phyloP scores from a whole-genome alignment of 768 basidiomycete species.

The Leccinum rimulosum region DNA sequence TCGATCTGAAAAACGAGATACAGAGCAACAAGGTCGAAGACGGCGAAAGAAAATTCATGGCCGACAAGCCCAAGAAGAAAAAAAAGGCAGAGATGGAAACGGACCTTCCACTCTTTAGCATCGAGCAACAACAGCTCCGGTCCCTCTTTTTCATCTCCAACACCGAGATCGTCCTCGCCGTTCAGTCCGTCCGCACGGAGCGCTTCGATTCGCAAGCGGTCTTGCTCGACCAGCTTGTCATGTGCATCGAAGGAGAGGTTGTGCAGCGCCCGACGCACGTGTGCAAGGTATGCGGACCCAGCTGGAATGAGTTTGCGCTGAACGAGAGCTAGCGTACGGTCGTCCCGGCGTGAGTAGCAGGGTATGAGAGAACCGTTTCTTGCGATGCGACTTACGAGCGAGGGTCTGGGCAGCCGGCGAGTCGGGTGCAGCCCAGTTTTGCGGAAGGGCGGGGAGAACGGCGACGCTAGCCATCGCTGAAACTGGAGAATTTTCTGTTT shows the following conservation, averaged over 20 bases:
- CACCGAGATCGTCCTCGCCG: constrained; percentile 81
- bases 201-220: constrained; percentile 48
- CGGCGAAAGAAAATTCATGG: background rate
- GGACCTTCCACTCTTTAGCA: constrained; percentile 97
- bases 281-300: constrained; percentile 83
- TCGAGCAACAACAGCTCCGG: constrained; percentile 70
- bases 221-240: constrained; percentile 62
- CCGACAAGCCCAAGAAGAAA: background rate
- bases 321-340: constrained; percentile 26
- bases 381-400: constrained; percentile 25
- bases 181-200: constrained; percentile 47
- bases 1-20: background rate
- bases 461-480: constrained; percentile 23
- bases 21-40: background rate
- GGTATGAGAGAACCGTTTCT: background rate
- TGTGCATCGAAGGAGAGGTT: constrained; percentile 80
- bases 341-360: constrained; percentile 6
- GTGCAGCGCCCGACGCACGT: constrained; percentile 73
- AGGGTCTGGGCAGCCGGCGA: constrained; percentile 14
- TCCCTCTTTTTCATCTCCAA: constrained; percentile 87
- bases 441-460: constrained; percentile 28
- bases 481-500: background rate
- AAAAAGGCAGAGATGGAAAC: constrained; percentile 11
- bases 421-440: constrained; percentile 21
- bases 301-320: constrained; percentile 69